phyloP scores from a whole-genome alignment of 192 early-diverging fungal species.

The Geranomyces michiganensis region DNA sequence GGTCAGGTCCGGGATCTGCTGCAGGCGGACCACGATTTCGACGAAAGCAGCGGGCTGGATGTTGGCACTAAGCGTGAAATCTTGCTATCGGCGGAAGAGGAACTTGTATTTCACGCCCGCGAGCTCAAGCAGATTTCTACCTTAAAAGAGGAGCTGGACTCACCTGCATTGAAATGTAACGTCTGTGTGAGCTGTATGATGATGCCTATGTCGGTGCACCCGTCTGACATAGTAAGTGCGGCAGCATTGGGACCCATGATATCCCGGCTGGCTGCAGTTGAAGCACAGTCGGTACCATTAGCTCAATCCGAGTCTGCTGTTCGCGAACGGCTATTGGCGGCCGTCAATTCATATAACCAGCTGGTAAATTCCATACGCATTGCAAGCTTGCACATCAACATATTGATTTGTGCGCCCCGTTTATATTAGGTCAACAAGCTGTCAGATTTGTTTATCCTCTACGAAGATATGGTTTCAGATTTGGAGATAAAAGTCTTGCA shows the following conservation, averaged over 20 bases:
- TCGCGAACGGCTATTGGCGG: not conserved
- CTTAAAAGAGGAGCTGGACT: constrained; percentile 32
- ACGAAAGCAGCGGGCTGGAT: constrained; percentile 21
- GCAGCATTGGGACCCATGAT: constrained; percentile 11
- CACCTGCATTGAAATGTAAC: constrained; percentile 28
- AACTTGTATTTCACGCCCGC: constrained; percentile 1
- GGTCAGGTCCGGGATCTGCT: constrained; percentile 20
- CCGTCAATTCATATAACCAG: constrained; percentile 17
- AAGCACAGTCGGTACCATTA: constrained; percentile 4
- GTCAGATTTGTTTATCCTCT: constrained; percentile 33
- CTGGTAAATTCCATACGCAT: not conserved
- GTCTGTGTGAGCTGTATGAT: not conserved
- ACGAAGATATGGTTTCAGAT: constrained; percentile 23
- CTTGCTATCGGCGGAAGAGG: constrained; percentile 32
- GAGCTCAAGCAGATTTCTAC: constrained; percentile 29
- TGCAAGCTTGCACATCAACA: not conserved
- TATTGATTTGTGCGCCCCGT: not conserved
- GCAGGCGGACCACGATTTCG: not conserved
- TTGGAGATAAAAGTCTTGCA: constrained; percentile 23
- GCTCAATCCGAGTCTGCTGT: not conserved
- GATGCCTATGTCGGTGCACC: not conserved
- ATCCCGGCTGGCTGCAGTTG: constrained; percentile 6
- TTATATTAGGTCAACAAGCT: constrained; percentile 15
- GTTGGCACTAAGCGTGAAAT: constrained; percentile 27
- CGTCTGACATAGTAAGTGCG: no score